Conservation (phyloP, 345 rosid species). For the Melaleuca alternifolia region DNA sequence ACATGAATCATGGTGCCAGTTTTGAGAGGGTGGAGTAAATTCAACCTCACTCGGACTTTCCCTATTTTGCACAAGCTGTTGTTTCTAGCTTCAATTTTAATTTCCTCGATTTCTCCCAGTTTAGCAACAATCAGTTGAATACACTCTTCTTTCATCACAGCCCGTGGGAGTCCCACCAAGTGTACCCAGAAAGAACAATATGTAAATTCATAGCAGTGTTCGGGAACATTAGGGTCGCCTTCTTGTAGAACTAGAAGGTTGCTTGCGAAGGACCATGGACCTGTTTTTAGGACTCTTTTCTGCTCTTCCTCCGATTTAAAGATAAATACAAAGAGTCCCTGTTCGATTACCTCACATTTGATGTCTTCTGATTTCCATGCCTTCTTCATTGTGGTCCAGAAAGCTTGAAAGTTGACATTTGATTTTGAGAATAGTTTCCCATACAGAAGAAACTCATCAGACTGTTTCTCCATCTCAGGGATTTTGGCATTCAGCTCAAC, state of each 20-base stretch:
- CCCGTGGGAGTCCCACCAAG: not conserved
- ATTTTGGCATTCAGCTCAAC: too few species aligned
- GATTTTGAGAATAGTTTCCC: too few species aligned
- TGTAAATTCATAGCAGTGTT: not conserved
- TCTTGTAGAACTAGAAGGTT: not conserved
- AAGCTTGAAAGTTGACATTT: too few species aligned
- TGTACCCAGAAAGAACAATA: not conserved
- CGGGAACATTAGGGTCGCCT: not conserved
- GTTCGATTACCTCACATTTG: not conserved
- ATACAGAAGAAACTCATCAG: too few species aligned
- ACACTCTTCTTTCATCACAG: not conserved
- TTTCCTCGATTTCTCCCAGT: not conserved
- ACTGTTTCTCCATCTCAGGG: too few species aligned
- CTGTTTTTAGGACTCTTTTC: not conserved
- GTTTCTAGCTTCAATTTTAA: not conserved
- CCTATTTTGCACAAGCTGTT: not conserved
- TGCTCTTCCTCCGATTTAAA: not conserved
- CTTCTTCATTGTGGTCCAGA: too few species aligned
- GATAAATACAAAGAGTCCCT: rapidly evolving
- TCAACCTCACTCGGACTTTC: rapidly evolving
- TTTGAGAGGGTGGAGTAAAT: not conserved
- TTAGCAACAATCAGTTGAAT: not conserved
- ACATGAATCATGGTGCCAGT: not conserved
- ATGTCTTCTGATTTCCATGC: too few species aligned
- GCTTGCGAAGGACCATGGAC: not conserved